These are phyloP conservation scores for Metschnikowia orientalis DNA, from an alignment of 805 yeast genomes.

Conservation along the genomic window DNA sequence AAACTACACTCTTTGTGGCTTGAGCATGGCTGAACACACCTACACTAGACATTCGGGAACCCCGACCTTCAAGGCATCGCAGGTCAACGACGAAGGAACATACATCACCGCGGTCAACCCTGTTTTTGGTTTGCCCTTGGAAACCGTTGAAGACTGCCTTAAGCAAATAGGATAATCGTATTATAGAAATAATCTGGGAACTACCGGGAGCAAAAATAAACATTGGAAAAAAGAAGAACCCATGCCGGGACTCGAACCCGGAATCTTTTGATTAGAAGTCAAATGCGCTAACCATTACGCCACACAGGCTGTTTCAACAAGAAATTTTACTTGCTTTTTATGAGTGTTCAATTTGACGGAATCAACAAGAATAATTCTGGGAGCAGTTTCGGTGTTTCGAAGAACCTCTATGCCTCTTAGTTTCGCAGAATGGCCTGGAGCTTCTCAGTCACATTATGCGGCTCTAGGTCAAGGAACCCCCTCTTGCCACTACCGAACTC, in stretches of 20 bases:
- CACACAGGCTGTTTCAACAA: slow-evolving; percentile 20
- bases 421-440: no score
- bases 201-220: no score
- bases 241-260: slow-evolving; percentile 23
- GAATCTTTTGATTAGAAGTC: slow-evolving; percentile 21
- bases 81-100: slow-evolving; percentile 9
- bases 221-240: slow-evolving; percentile 10
- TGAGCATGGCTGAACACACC: slow-evolving; percentile 53
- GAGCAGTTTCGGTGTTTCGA: no score
- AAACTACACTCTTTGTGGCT: slow-evolving; percentile 76
- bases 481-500: no score
- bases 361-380: no score
- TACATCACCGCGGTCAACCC: slow-evolving; percentile 15
- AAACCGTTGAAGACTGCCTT: slow-evolving; percentile 31
- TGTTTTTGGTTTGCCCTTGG: slow-evolving; percentile 50
- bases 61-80: slow-evolving; percentile 4
- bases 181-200: background rate
- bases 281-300: slow-evolving; percentile 22
- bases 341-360: no score
- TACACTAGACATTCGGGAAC: slow-evolving; percentile 3
- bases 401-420: no score
- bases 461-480: no score
- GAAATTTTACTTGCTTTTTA: no score
- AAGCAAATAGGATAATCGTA: no score
- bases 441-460: no score